Base-by-base conservation (phyloP, 306 rosid genomes). In the Vachellia collinsii region DNA sequence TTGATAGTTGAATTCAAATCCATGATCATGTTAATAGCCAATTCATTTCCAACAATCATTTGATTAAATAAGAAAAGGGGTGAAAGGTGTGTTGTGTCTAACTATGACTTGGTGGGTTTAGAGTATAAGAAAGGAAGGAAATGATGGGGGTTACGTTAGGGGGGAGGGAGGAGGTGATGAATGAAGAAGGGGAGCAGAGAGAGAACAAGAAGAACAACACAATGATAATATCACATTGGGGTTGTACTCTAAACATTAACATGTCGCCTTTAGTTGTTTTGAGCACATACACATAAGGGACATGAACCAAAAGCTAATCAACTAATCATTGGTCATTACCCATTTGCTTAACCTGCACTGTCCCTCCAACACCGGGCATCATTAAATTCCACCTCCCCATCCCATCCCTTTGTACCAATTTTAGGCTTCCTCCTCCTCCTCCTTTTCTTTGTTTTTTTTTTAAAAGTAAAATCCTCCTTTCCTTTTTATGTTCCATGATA, bases 81-180 rank as follows among this genome's bases (percentile, higher is more conserved):
- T 9, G 25, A 25, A 10, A 6, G 56, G 41, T 17, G 20, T 43
- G 34, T 14, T 36, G 66, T 36, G 66, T 20, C 67, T 14, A 6
- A 19, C 23, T 6, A 54, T 38, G 39, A 54, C 59, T 46, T 23
- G 51, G 61, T 62, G 4, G 53, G 41, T 20, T 47, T 22, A 70
- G 41, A 2, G 34, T 43, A 46, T 42, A 54, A 50, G 23, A 80
- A 61, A 73, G 51, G 37, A 29, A 25, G 43, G 81, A 51, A 84
- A 88, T 84, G 77, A 89, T 87, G 88, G 78, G 54, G 37, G 86
- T 76, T 72, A 86, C 70, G 80, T 71, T 84, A 42, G 91, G 82
- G 83, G 72, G 82, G 72, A 81, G 75, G 3, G 59, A 63, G 6
- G 62, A 59, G 22, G 64, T 81, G 72, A 79, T 80, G 73, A 86